Percentiles rank a stretch among this genome's conserved stretches.
phyloP scores from a whole-genome alignment of 2,329 filamentous ascomycete species.

The Canariomyces notabilis region DNA sequence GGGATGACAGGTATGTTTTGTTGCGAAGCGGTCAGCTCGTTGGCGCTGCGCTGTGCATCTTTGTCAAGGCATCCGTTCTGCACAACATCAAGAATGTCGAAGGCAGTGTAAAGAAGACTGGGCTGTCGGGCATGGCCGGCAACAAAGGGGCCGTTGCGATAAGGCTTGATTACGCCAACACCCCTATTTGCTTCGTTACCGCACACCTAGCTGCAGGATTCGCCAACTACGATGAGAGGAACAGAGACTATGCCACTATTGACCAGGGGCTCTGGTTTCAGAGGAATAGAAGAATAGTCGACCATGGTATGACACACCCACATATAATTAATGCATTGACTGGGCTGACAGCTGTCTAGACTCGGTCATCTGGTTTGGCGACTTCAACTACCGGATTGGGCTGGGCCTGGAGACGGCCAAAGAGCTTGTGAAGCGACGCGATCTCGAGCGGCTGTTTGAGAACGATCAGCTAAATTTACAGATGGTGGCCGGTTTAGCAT shows the following conservation, averaged over 20 bases:
- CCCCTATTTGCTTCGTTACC: slow-evolving; percentile 89
- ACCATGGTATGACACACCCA: slow-evolving; percentile 58
- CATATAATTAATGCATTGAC: neutral
- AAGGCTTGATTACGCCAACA: slow-evolving; percentile 89
- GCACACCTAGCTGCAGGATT: slow-evolving; percentile 95
- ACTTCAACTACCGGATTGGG: slow-evolving; percentile 97
- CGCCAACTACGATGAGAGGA: slow-evolving; percentile 92
- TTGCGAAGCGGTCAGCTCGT: slow-evolving; percentile 90
- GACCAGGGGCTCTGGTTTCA: slow-evolving; percentile 85
- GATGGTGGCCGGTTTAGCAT: slow-evolving; percentile 88
- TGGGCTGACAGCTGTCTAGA: slow-evolving; percentile 37
- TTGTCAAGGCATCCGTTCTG: slow-evolving; percentile 74
- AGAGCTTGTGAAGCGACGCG: slow-evolving; percentile 63
- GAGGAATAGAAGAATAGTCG: slow-evolving; percentile 81
- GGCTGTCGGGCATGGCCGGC: slow-evolving; percentile 92
- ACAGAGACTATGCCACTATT: slow-evolving; percentile 87
- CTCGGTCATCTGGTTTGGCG: slow-evolving; percentile 87
- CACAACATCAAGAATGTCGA: slow-evolving; percentile 92
- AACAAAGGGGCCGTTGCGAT: slow-evolving; percentile 98
- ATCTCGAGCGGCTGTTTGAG: slow-evolving; percentile 76
- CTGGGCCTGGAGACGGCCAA: slow-evolving; percentile 73
- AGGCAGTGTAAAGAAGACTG: slow-evolving; percentile 87
- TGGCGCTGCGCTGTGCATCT: slow-evolving; percentile 86
- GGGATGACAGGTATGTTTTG: slow-evolving; percentile 77
- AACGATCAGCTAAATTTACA: slow-evolving; percentile 95